Evolutionary conservation across 495 filamentous ascomycete genomes (phyloP).

Genomic region (Neurospora discreta): DNA sequence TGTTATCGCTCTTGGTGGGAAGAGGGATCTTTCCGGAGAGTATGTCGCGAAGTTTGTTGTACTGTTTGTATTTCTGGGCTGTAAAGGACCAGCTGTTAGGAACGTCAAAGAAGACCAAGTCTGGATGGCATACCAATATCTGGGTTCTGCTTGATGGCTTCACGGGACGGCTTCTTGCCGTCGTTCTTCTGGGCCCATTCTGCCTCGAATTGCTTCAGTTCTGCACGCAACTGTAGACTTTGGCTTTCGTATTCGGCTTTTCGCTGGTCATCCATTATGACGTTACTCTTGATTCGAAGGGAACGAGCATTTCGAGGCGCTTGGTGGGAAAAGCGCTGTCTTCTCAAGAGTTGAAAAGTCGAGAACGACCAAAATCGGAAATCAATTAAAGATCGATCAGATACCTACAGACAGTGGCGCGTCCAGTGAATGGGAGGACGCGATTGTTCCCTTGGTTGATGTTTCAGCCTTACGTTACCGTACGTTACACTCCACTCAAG

Average conservation of each 20-base stretch:
- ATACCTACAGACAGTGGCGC: background rate
- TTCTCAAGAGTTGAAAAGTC: background rate
- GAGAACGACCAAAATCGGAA: background rate
- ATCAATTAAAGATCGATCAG: background rate
- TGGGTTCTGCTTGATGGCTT: conserved; percentile 77
- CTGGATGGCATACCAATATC: conserved; percentile 53
- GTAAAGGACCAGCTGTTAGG: background rate
- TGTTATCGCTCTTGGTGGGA: conserved; percentile 25
- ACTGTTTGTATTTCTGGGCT: conserved; percentile 90
- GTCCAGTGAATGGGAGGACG: background rate
- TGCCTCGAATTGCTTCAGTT: conserved; percentile 82
- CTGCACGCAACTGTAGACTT: conserved; percentile 46
- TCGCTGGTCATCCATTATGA: conserved; percentile 32
- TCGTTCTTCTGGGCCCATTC: conserved; percentile 56
- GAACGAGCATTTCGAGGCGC: background rate
- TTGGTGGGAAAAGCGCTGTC: background rate
- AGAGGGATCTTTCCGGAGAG: conserved; percentile 37
- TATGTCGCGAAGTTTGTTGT: conserved; percentile 59
- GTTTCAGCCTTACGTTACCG: background rate
- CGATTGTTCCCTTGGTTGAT: background rate
- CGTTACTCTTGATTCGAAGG: background rate
- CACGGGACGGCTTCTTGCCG: conserved; percentile 67
- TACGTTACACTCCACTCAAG: background rate
- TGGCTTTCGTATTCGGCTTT: conserved; percentile 27
- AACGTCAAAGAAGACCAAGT: background rate